Evolutionary conservation across 768 basidiomycete species (phyloP), one percentile per base, ranked within the genome.

Genomic region (Brasilioporus rufonigricans): DNA sequence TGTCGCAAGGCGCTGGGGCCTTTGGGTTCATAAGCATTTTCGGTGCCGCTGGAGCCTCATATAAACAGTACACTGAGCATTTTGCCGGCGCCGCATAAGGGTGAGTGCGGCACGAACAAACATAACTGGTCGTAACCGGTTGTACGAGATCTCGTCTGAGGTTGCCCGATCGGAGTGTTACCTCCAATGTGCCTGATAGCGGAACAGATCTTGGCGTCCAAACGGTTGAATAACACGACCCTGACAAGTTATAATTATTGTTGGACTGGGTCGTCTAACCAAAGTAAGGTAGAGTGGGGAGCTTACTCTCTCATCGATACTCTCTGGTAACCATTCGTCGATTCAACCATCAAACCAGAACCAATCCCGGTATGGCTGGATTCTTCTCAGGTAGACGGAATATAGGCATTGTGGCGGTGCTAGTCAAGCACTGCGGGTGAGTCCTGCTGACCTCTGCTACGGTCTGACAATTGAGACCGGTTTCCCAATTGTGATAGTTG

Each of bases 1-100:
- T 51, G 58, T 44, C 41, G 23, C 33, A 52, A 51, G 32, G 56
- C 27, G 58, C 50, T 56, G 54, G 48, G 31, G 23, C 38, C 27
- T 24, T 57, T 44, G 53, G 69, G 69, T 71, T 71, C 71, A 71
- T 71, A 71, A 54, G 71, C 60, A 21, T 65, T 71, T 71, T 59
- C 67, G 69, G 71, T 44, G 31, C 69, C 71, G 67, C 67, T 60
- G 55, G 43, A 38, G 14, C 45, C 52, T 56, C 61, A 66, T 68
- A 66, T 64, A 62, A 63, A 61, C 58, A 55, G 58, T 48, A 44
- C 50, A 65, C 39, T 53, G 61, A 68, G 63, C 61, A 60, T 56
- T 52, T 72, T 66, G 69, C 69, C 69, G 67, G 61, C 63, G 65
- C 63, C 59, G 65, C 63, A 49, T 57, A 65, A 70, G 68, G 66